Base-by-base conservation (phyloP, 140 eudicot genomes). In the Anethum foeniculum region DNA sequence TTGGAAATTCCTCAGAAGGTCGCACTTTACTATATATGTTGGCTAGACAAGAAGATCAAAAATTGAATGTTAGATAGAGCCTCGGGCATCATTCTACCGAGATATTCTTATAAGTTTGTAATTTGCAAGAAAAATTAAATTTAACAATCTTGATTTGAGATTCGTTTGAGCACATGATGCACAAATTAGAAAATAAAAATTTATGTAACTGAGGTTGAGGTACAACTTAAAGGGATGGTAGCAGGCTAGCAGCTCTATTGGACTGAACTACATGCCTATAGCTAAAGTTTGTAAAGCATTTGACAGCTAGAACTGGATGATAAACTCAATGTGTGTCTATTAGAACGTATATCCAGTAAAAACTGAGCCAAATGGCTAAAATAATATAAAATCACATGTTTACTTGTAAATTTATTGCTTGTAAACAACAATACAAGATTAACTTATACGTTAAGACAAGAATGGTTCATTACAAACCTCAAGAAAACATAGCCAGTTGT, bases 401-500 rank as follows among this genome's bases (percentile, higher is more conserved):
- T 30, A 77, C 34, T 34, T 28, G 43, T 52, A 52, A 8, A 52
- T 46, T 56, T 4, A 4, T 52, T n/a, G 68, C 1, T 1, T 56
- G 15, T 52, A 67, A 77, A 58, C 49, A 52, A 18, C 67, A 30
- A 8, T 58, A 58, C 71, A 75, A 7, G 10, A 30, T 21, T n/a
- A 81, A 78, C 48, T 58, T 64, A 74, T 74, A 74, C 21, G 56
- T 74, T 73, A 74, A 73, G 58, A 5, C 38, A 60, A 71, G 43
- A 15, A 47, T 65, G 38, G 38, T 72, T 5, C 52, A 76, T 34
- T 9, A 65, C 87, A 56, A 76, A 94, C 97, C 98, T 94, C 84
- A 93, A 77, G 87, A 93, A 93, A 23, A 93, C 93, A 78, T 91
- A 94, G 79, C 96, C 98, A 25, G 98, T 91, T 18, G 90, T 86